Evolutionary conservation across 371 early-diverging fungal species (phyloP).

Genomic region (Mucor circinelloides): DNA sequence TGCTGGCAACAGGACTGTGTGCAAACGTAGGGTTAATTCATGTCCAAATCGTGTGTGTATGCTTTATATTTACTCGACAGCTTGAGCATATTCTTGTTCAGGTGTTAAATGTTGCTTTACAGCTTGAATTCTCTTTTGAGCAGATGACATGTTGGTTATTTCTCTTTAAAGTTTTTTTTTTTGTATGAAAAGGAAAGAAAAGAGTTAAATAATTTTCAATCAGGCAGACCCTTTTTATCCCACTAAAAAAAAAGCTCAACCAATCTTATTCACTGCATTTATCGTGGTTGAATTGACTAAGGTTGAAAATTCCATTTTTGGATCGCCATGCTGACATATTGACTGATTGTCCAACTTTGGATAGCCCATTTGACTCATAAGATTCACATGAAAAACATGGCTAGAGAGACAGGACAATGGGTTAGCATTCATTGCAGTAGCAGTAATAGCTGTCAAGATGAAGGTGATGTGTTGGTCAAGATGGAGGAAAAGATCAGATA

Average conservation of each 20-base stretch:
- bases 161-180: neutral
- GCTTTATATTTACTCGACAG: conserved; percentile 35
- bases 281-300: conserved; percentile 11
- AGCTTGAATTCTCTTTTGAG: conserved; percentile 27
- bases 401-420: neutral
- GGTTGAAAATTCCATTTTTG: conserved; percentile 14
- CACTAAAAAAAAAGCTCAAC: neutral
- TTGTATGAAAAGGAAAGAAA: neutral
- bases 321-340: conserved; percentile 5
- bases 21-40: conserved; percentile 10
- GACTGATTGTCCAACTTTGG: conserved; percentile 7
- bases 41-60: neutral
- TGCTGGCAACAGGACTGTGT: conserved; percentile 43
- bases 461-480: neutral
- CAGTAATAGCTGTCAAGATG: neutral
- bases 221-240: neutral
- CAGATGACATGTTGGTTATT: conserved; percentile 2
- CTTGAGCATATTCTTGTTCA: conserved; percentile 28
- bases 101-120: conserved; percentile 24
- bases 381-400: conserved; percentile 3
- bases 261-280: conserved; percentile 16
- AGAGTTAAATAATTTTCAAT: neutral
- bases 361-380: neutral
- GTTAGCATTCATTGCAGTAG: neutral
- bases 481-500: neutral